These are phyloP conservation scores for Blepharisma stoltei DNA, from an alignment of 73 alveolate species.

Conservation along the genomic window DNA sequence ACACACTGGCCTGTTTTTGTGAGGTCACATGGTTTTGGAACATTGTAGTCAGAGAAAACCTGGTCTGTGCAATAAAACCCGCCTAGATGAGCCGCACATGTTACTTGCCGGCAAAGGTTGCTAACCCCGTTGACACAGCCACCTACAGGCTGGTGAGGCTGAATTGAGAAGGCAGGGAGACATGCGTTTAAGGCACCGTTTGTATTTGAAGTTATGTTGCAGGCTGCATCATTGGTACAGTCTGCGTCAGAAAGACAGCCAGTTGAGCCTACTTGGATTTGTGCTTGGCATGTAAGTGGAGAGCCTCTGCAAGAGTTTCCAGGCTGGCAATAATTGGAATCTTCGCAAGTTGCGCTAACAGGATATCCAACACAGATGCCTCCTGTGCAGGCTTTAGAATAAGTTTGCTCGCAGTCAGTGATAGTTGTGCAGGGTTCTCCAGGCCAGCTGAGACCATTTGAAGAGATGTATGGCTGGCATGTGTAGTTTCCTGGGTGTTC, in stretches of 20 bases:
- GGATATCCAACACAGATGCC: too few species aligned
- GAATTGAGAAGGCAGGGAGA: background rate
- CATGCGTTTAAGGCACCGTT: background rate
- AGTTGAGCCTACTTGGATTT: background rate
- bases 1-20: background rate
- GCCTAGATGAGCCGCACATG: background rate
- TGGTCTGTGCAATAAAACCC: background rate
- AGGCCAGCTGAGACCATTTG: too few species aligned
- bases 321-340: background rate
- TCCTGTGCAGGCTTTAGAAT: too few species aligned
- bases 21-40: background rate
- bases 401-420: too few species aligned
- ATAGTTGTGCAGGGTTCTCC: too few species aligned
- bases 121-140: background rate
- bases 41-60: background rate
- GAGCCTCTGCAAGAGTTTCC: background rate
- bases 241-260: background rate
- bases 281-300: background rate
- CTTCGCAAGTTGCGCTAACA: background rate
- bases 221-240: background rate
- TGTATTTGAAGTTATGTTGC: background rate
- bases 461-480: too few species aligned
- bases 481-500: too few species aligned
- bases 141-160: background rate
- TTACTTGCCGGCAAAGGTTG: background rate